phyloP scores from a whole-genome alignment of 2,329 filamentous ascomycete species.

The Trichophaea hybrida region DNA sequence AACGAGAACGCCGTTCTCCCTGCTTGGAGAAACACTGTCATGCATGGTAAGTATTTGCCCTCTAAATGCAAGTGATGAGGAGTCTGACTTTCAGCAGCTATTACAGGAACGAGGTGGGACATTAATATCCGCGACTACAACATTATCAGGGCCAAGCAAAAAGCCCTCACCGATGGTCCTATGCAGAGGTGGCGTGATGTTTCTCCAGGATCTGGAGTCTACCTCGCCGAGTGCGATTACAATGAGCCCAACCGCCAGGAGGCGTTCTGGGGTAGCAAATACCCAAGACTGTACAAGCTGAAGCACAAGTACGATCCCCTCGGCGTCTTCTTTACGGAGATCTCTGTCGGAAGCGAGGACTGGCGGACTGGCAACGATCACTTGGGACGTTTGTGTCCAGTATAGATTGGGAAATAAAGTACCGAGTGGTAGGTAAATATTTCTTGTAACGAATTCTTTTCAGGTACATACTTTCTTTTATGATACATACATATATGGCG shows the following conservation, averaged over 20 bases:
- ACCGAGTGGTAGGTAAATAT: background rate
- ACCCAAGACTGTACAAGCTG: conserved; percentile 34
- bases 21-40: conserved; percentile 38
- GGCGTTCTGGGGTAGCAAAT: conserved; percentile 32
- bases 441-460: too few relatives aligned
- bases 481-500: too few relatives aligned
- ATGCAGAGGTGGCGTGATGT: conserved; percentile 29
- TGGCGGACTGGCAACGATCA: conserved; percentile 21
- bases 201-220: conserved; percentile 34
- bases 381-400: conserved; percentile 8
- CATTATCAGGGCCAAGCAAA: conserved; percentile 26
- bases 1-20: conserved; percentile 37
- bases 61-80: too few relatives aligned
- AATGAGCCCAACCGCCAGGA: conserved; percentile 29
- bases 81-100: conserved; percentile 1
- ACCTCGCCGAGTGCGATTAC: conserved; percentile 34
- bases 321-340: conserved; percentile 34
- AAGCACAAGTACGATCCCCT: conserved; percentile 37
- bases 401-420: background rate
- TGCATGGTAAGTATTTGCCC: conserved; percentile 27
- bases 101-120: conserved; percentile 31
- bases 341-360: conserved; percentile 31
- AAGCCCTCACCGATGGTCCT: conserved; percentile 29
- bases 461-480: too few relatives aligned
- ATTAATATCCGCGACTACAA: conserved; percentile 23